phyloP scores from a whole-genome alignment of 768 basidiomycete species.

The Strobilomyces confusus region DNA sequence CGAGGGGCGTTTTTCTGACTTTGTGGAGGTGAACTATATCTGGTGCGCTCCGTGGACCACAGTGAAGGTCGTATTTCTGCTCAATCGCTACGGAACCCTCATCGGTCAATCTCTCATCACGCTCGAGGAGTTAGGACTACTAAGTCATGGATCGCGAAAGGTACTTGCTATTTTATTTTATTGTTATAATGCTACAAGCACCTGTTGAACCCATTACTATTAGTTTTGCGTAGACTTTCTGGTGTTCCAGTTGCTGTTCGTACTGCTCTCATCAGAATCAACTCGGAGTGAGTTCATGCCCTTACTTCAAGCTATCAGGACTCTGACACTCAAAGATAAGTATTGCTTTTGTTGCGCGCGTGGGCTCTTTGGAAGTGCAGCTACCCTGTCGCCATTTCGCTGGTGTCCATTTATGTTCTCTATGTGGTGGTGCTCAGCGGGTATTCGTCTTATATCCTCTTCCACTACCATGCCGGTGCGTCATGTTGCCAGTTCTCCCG shows the following conservation, averaged over 20 bases:
- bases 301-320: neutral
- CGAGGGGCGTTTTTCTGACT: neutral
- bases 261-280: constrained; percentile 7
- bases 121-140: constrained; percentile 14
- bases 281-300: constrained; percentile 10
- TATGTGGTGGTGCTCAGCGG: constrained; percentile 6
- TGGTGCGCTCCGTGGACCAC: constrained; percentile 11
- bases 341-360: constrained; percentile 18
- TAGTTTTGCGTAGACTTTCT: constrained; percentile 14
- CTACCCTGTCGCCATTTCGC: neutral
- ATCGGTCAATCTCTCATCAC: constrained; percentile 5
- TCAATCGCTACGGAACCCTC: constrained; percentile 19
- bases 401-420: constrained; percentile 8
- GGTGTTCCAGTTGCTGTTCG: neutral
- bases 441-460: neutral
- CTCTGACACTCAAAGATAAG: constrained; percentile 1
- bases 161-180: constrained; percentile 1
- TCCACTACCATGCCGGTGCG: neutral
- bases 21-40: constrained; percentile 5
- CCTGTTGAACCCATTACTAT: too few relatives aligned
- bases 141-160: constrained; percentile 8
- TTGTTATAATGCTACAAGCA: too few relatives aligned
- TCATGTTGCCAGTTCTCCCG: neutral
- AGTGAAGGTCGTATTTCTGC: constrained; percentile 12
- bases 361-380: constrained; percentile 19